phyloP scores from a whole-genome alignment of 805 yeast genomes.

The Nakazawaea anatomiae region DNA sequence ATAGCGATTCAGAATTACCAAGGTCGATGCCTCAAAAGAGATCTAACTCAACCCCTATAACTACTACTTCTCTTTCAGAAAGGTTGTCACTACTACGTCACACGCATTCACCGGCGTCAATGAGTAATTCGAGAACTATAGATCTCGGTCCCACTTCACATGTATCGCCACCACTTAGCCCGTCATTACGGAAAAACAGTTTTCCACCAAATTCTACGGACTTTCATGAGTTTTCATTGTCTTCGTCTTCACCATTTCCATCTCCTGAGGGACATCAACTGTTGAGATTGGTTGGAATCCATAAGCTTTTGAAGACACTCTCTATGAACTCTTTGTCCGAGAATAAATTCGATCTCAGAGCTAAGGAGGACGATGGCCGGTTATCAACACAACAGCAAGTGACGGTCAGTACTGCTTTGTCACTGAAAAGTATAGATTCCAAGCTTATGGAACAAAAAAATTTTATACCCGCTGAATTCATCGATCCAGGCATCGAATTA shows the following conservation, averaged over 20 bases:
- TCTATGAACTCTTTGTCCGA: background rate
- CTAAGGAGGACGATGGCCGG: background rate
- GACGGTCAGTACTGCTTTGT: background rate
- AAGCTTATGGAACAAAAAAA: slow-evolving; percentile 12
- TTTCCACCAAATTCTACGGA: background rate
- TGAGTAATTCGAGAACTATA: background rate
- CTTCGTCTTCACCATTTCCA: background rate
- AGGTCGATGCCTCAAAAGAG: background rate
- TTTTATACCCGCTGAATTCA: slow-evolving; percentile 38
- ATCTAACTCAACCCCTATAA: slow-evolving; percentile 8
- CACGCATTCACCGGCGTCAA: background rate
- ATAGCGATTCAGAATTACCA: background rate
- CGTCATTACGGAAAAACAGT: background rate
- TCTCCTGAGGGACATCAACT: background rate
- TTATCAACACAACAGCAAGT: background rate
- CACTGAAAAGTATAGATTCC: background rate
- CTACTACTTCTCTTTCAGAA: background rate
- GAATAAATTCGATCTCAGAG: background rate
- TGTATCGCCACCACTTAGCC: background rate
- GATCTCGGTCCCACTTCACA: background rate
- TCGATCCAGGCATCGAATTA: slow-evolving; percentile 55
- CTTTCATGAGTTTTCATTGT: background rate
- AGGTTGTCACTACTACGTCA: slow-evolving; percentile 6
- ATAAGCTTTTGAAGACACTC: slow-evolving; percentile 1
- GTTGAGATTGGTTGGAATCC: background rate